These are phyloP conservation scores for Colletotrichum caudatum DNA, from an alignment of 2,329 filamentous ascomycete genomes.

Conservation along the genomic window DNA sequence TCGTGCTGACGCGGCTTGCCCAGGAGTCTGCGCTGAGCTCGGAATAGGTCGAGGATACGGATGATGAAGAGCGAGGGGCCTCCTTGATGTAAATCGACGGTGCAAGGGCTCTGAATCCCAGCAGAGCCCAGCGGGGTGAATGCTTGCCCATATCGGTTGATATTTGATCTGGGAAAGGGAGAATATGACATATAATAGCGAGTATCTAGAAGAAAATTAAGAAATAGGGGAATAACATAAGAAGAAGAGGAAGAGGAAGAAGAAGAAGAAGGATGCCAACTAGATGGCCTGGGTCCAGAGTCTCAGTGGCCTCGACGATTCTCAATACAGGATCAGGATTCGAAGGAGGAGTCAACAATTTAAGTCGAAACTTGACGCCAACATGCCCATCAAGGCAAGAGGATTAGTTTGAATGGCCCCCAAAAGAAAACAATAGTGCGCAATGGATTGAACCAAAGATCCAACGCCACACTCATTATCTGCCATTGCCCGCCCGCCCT, in stretches of 20 bases:
- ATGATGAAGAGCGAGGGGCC: not conserved
- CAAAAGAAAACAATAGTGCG: too few relatives aligned
- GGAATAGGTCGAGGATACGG: not conserved
- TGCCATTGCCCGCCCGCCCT: not conserved
- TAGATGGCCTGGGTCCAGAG: not conserved
- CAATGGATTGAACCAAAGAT: too few relatives aligned
- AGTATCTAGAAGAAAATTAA: not conserved
- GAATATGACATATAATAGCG: not conserved
- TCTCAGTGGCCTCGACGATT: not conserved
- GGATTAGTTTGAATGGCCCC: too few relatives aligned
- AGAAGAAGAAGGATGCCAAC: not conserved
- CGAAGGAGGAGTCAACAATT: not conserved
- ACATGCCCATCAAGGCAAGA: not conserved
- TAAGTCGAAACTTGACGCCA: not conserved
- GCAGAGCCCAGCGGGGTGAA: not conserved
- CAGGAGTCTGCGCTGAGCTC: too few relatives aligned
- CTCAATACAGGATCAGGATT: not conserved
- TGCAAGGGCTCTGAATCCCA: conserved; percentile 2
- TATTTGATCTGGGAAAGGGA: not conserved
- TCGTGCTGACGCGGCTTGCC: not conserved
- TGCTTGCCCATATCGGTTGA: not conserved
- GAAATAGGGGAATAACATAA: not conserved
- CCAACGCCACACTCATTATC: not conserved
- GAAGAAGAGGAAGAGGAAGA: not conserved
- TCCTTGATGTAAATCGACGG: conserved; percentile 3